These are phyloP conservation scores for Alternaria gansuensis DNA, from an alignment of 2,329 filamentous ascomycete genomes.

Conservation along the genomic window DNA sequence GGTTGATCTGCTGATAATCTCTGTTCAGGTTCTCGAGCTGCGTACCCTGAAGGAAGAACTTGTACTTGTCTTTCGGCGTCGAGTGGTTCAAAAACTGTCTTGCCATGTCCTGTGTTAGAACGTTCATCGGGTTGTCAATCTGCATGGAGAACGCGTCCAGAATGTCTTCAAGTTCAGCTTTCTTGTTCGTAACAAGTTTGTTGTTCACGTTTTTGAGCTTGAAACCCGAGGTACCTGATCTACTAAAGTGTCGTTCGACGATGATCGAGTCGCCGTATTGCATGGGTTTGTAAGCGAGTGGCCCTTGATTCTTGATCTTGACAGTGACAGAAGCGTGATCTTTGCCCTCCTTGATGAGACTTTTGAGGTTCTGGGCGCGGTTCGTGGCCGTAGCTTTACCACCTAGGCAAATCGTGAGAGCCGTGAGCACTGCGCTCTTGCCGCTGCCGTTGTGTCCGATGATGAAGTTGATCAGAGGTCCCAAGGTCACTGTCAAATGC, in stretches of 20 bases:
- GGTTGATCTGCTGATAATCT: constrained; percentile 85
- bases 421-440: constrained; percentile 94
- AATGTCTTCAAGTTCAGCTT: constrained; percentile 87
- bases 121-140: constrained; percentile 95
- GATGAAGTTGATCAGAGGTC: constrained; percentile 96
- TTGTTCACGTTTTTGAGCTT: constrained; percentile 80
- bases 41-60: constrained; percentile 93
- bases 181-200: constrained; percentile 80
- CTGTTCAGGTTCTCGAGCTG: constrained; percentile 91
- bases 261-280: constrained; percentile 85
- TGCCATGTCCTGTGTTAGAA: constrained; percentile 93
- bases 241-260: constrained; percentile 89
- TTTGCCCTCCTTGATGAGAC: constrained; percentile 86
- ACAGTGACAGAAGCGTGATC: constrained; percentile 77
- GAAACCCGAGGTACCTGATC: constrained; percentile 78
- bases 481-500: constrained; percentile 81
- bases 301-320: constrained; percentile 88
- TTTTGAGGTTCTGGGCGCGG: constrained; percentile 86
- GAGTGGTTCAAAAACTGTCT: constrained; percentile 91
- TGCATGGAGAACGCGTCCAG: constrained; percentile 92
- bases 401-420: constrained; percentile 91
- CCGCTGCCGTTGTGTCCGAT: constrained; percentile 97
- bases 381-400: constrained; percentile 94
- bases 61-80: constrained; percentile 86
- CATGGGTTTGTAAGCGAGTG: constrained; percentile 82